Evolutionary conservation across 768 basidiomycete genomes (phyloP).

Genomic region (Boletellus sp.): DNA sequence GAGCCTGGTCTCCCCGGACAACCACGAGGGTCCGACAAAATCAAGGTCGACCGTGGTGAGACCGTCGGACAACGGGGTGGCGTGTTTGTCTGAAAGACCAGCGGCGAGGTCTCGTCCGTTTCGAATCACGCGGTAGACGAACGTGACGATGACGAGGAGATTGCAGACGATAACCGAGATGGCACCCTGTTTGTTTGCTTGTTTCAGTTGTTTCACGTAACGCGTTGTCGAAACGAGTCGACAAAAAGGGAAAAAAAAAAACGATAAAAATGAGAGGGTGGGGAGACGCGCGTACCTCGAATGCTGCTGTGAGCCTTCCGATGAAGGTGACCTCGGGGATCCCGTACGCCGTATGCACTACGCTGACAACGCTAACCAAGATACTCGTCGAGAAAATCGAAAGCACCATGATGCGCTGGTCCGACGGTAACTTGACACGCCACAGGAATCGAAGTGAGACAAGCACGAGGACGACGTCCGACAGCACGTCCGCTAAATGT

Average conservation of each 20-base stretch:
- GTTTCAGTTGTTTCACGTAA: not conserved
- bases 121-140: conserved; percentile 11
- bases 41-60: conserved; percentile 30
- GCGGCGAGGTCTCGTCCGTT: conserved; percentile 12
- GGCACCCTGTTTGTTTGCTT: conserved; percentile 13
- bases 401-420: conserved; percentile 38
- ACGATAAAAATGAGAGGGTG: not conserved
- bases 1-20: not conserved
- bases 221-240: no score
- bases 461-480: conserved; percentile 43
- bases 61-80: not conserved
- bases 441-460: conserved; percentile 47
- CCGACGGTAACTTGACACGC: conserved; percentile 39
- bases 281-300: conserved; percentile 41
- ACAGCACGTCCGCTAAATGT: conserved; percentile 43
- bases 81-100: conserved; percentile 1
- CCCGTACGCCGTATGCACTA: conserved; percentile 41
- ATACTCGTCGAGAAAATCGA: conserved; percentile 52
- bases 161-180: conserved; percentile 25
- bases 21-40: conserved; percentile 1
- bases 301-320: conserved; percentile 31
- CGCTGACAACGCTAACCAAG: conserved; percentile 42
- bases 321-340: conserved; percentile 27
- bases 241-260: no score
- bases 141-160: conserved; percentile 24